A percentile compares a stretch with the other conserved stretches of the same genome.
Evolutionary conservation across 495 filamentous ascomycete species (phyloP).

Genomic region (Penicillium paxilli): DNA sequence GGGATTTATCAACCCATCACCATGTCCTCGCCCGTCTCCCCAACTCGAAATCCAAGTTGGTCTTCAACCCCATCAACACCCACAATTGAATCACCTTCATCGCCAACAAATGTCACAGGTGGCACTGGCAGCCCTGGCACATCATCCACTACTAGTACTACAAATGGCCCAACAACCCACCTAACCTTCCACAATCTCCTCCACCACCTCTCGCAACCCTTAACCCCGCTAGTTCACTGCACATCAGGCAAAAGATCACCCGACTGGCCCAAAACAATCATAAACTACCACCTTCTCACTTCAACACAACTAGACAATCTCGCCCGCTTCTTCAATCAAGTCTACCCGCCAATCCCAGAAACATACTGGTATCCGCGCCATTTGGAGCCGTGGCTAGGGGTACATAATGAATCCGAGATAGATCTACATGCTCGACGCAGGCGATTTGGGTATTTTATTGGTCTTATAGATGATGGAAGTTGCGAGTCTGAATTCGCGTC

Average conservation of each 20-base stretch:
- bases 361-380: neutral
- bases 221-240: constrained; percentile 41
- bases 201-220: constrained; percentile 29
- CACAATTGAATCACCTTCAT: too few relatives aligned
- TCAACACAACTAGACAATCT: constrained; percentile 67
- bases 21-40: too few relatives aligned
- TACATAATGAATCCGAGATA: neutral
- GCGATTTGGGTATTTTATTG: neutral
- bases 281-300: constrained; percentile 76
- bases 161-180: neutral
- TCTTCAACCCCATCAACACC: too few relatives aligned
- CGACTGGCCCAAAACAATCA: constrained; percentile 62
- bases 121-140: too few relatives aligned
- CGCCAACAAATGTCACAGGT: too few relatives aligned
- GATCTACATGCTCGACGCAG: neutral
- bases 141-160: too few relatives aligned
- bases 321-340: constrained; percentile 75
- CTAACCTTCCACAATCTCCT: constrained; percentile 26
- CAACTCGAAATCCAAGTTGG: too few relatives aligned
- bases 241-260: constrained; percentile 62
- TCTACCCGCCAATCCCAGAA: constrained; percentile 35
- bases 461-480: too few relatives aligned
- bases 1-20: too few relatives aligned
- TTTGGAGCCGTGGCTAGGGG: neutral
- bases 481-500: neutral